phyloP scores from a whole-genome alignment of 345 rosid species.

The Noccaea bulbosa region DNA sequence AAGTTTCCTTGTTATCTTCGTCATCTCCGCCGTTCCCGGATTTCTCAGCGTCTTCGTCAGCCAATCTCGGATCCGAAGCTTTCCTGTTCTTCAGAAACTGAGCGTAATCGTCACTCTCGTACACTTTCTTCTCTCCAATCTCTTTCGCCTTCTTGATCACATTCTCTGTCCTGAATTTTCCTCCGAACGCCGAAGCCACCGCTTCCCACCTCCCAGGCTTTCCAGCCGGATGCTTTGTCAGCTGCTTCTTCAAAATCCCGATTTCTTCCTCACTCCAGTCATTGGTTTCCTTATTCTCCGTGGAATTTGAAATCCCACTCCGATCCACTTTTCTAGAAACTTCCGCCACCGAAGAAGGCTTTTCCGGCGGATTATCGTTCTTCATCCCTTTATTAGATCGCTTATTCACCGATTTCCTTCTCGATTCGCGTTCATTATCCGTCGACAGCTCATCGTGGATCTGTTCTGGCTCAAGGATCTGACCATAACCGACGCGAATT shows the following conservation, averaged over 20 bases:
- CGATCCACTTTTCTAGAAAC: conserved; percentile 41
- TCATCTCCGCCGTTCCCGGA: conserved; percentile 40
- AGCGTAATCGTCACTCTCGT: conserved; percentile 69
- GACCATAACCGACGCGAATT: conserved; percentile 81
- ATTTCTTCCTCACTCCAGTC: conserved; percentile 83
- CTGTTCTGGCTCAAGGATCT: conserved; percentile 53
- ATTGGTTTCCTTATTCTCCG: conserved; percentile 43
- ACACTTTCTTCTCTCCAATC: conserved; percentile 68
- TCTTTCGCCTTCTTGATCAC: conserved; percentile 86
- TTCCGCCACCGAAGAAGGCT: conserved; percentile 24
- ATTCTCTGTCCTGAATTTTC: conserved; percentile 63
- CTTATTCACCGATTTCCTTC: conserved; percentile 51
- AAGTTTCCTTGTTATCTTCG: conserved; percentile 30
- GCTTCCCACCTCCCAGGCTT: conserved; percentile 87
- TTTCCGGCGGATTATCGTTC: conserved; percentile 39
- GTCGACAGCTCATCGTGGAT: conserved; percentile 34
- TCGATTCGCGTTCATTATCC: conserved; percentile 51
- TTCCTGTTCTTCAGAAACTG: conserved; percentile 86
- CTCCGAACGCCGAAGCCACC: conserved; percentile 72
- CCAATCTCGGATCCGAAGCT: conserved; percentile 59
- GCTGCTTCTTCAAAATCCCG: conserved; percentile 75
- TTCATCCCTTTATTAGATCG: conserved; percentile 52
- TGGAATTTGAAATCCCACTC: conserved; percentile 21
- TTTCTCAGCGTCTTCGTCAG: conserved; percentile 30
- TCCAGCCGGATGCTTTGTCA: conserved; percentile 81